Conservation (phyloP, 2,329 filamentous ascomycete genomes). For the Rhexocercosporidium sp. region DNA sequence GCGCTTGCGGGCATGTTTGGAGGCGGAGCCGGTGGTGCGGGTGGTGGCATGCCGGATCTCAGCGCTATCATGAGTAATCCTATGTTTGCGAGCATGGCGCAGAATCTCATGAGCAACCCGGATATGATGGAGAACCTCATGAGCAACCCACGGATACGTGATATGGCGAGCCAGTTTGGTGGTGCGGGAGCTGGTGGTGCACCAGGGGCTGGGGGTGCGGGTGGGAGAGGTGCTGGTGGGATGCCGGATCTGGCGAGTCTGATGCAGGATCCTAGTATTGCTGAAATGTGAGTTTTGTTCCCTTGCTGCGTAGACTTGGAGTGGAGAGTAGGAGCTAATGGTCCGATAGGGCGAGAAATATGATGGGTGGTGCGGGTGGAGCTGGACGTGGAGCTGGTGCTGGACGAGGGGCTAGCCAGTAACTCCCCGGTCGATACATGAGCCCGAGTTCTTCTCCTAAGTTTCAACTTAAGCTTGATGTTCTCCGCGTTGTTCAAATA, state of each 20-base stretch:
- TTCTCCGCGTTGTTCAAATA: not conserved
- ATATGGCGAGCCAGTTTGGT: conserved; percentile 84
- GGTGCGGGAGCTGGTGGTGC: conserved; percentile 49
- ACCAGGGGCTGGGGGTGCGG: conserved; percentile 56
- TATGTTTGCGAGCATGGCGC: conserved; percentile 97
- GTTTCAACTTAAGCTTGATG: not conserved
- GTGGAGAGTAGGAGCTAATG: not conserved
- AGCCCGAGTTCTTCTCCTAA: too few relatives aligned
- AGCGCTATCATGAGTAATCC: conserved; percentile 92
- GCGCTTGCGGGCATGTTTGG: conserved; percentile 76
- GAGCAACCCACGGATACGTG: conserved; percentile 86
- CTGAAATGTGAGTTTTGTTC: conserved; percentile 78
- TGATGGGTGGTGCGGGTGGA: conserved; percentile 60
- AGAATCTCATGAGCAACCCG: conserved; percentile 96
- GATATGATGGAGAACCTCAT: conserved; percentile 91
- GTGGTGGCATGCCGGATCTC: conserved; percentile 87
- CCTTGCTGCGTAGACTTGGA: not conserved
- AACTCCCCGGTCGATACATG: too few relatives aligned
- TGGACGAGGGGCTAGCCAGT: conserved; percentile 37
- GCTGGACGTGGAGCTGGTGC: conserved; percentile 39
- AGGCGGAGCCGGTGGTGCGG: conserved; percentile 66
- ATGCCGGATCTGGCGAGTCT: conserved; percentile 86
- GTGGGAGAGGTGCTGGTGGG: conserved; percentile 63
- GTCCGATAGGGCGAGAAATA: conserved; percentile 60
- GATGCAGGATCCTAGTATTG: conserved; percentile 92